These are phyloP conservation scores for Aspergillus felis DNA, from an alignment of 2,329 filamentous ascomycete genomes.

Conservation along the genomic window DNA sequence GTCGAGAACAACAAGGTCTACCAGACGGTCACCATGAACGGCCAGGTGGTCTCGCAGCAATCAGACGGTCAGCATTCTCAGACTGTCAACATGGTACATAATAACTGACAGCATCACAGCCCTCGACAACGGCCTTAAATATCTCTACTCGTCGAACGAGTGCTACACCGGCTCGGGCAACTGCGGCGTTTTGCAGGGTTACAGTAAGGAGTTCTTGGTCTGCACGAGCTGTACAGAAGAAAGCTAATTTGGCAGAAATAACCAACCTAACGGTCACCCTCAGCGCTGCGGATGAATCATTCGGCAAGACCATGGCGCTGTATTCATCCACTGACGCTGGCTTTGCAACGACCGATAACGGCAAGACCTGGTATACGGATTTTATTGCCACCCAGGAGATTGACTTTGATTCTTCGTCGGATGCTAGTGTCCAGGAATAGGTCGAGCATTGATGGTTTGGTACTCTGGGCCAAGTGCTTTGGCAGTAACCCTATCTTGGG, in stretches of 20 bases:
- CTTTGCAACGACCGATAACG: conserved; percentile 11
- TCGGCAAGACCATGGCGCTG: conserved; percentile 10
- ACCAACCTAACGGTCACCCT: conserved; percentile 16
- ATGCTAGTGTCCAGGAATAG: too few species aligned
- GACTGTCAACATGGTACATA: too few species aligned
- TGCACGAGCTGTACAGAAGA: too few species aligned
- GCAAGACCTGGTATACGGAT: conserved; percentile 13
- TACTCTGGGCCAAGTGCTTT: too few species aligned
- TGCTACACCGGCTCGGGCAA: conserved; percentile 19
- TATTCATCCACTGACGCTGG: conserved; percentile 10
- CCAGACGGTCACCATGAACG: conserved; percentile 15
- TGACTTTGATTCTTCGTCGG: too few species aligned
- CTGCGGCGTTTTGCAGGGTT: conserved; percentile 13
- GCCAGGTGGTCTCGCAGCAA: conserved; percentile 14
- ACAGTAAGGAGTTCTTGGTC: conserved; percentile 5
- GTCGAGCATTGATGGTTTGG: too few species aligned
- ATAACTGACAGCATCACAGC: conserved; percentile 1
- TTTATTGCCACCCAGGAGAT: too few species aligned
- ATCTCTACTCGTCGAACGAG: conserved; percentile 18
- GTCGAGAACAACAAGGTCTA: conserved; percentile 12
- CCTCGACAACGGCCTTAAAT: conserved; percentile 12
- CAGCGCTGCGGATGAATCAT: conserved; percentile 11
- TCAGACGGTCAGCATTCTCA: conserved; percentile 13
- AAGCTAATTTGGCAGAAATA: conserved; percentile 5
- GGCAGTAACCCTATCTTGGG: too few species aligned